phyloP scores from a whole-genome alignment of 2,329 filamentous ascomycete genomes.

The Cladophialophora exuberans region DNA sequence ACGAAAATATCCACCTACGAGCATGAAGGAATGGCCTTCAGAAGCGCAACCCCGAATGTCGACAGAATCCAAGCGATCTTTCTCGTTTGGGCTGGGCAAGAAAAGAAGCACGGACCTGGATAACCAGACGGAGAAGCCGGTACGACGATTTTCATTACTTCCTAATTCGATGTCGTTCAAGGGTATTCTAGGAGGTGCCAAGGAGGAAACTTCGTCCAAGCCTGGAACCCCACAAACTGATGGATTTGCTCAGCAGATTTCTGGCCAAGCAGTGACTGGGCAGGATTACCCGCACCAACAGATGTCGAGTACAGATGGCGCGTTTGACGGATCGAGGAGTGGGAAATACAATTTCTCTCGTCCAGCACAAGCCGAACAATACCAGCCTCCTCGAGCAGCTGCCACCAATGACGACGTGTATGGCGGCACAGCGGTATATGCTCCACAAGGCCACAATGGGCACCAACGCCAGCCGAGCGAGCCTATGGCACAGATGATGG shows the following conservation, averaged over 20 bases:
- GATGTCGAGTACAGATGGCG: conserved; percentile 26
- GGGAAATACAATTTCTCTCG: conserved; percentile 31
- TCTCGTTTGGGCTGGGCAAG: conserved; percentile 69
- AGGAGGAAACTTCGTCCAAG: conserved; percentile 49
- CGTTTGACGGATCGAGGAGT: conserved; percentile 26
- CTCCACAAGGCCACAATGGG: conserved; percentile 26
- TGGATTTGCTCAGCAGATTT: conserved; percentile 28
- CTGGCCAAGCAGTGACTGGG: conserved; percentile 18
- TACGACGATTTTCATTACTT: conserved; percentile 71
- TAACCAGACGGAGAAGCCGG: conserved; percentile 62
- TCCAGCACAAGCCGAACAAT: conserved; percentile 31
- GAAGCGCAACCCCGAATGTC: conserved; percentile 63
- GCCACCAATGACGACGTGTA: conserved; percentile 32
- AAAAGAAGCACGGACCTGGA: conserved; percentile 72
- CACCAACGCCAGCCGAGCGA: conserved; percentile 43
- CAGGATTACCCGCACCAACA: conserved; percentile 19
- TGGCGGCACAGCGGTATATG: conserved; percentile 33
- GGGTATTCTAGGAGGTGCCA: conserved; percentile 63
- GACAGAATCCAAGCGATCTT: conserved; percentile 74
- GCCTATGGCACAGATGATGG: conserved; percentile 32
- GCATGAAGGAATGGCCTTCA: conserved; percentile 74
- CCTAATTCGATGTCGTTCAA: conserved; percentile 67
- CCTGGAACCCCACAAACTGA: conserved; percentile 43
- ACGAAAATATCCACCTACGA: conserved; percentile 84
- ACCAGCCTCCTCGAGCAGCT: conserved; percentile 18